These are phyloP conservation scores for Lasiosphaeria ovina DNA, from an alignment of 495 filamentous ascomycete genomes.

Conservation along the genomic window DNA sequence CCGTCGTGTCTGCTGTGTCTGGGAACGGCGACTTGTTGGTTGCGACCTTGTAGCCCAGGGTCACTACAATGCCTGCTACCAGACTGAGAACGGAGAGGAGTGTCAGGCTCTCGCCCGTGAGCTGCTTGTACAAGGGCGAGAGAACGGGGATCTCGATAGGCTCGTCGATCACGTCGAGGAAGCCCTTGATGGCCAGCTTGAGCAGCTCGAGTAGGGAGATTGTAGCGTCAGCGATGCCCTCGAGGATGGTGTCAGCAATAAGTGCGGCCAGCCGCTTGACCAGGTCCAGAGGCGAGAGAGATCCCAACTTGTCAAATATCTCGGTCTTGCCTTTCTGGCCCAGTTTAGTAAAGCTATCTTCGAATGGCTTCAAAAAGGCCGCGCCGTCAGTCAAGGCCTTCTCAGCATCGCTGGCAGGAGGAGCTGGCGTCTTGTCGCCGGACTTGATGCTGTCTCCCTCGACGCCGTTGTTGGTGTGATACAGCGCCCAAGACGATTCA, in stretches of 20 bases:
- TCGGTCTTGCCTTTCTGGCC: neutral
- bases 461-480: neutral
- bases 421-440: neutral
- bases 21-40: neutral
- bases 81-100: neutral
- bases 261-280: neutral
- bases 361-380: neutral
- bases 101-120: neutral
- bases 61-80: neutral
- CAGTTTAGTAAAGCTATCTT: neutral
- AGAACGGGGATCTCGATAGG: neutral
- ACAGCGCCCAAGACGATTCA: neutral
- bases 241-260: neutral
- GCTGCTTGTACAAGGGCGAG: constrained; percentile 1
- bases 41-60: neutral
- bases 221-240: constrained; percentile 1
- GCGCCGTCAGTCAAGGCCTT: neutral
- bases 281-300: neutral
- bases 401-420: neutral
- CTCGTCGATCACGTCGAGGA: neutral
- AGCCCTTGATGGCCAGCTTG: neutral
- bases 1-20: neutral
- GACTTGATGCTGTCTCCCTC: neutral
- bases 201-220: neutral
- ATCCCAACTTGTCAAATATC: neutral